Base-by-base conservation (phyloP, 2,329 filamentous ascomycete genomes). In the Colletotrichum coccodes region DNA sequence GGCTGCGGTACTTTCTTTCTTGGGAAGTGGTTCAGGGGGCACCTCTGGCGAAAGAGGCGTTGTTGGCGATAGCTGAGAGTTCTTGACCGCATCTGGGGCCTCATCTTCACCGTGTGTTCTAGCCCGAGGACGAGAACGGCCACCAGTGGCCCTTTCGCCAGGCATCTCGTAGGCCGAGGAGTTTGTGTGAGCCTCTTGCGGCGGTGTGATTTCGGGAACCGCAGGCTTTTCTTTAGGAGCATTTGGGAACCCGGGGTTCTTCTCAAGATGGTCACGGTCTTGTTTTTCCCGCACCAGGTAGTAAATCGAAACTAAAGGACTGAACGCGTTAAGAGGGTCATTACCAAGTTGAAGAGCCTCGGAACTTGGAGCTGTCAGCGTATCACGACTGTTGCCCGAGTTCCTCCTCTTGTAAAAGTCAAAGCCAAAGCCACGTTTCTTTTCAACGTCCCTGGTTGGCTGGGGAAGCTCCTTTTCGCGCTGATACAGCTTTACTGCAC, bases 381-480 rank as follows among this genome's bases (percentile, higher is more conserved):
- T 97, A 77, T 98, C 96, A 72, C 93, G 90, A 79, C 96, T 98
- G 60, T 89, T 94, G 47, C 90, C 91, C 1, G 95, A 98, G 77
- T 95, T 98, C 68, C 95, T 89, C 72, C 96, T 88, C 81, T 97
- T 98, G 82, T 98, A 99, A 76, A 99, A 98, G 77, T 98, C 95
- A 74, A 98, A 98, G 6, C 88, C 89, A 72, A 98, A 95, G 11
- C 94, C 93, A 63, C 95, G 90, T 77, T 90, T 92, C 83, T 94
- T 97, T 80, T 97, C 94, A n/a, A 86, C 83, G 18, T 91, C 90
- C 77, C 82, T 90, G 78, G 71, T 88, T 75, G 78, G 87, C 78
- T 77, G 90, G 73, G 79, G 86, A 72, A 82, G 79, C 59, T 88
- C 92, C 77, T 83, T 91, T 81, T 90, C 94, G 75, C 87, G 90